These are phyloP conservation scores for Cladosporium sp. DNA, from an alignment of 2,329 filamentous ascomycete genomes.

Conservation along the genomic window DNA sequence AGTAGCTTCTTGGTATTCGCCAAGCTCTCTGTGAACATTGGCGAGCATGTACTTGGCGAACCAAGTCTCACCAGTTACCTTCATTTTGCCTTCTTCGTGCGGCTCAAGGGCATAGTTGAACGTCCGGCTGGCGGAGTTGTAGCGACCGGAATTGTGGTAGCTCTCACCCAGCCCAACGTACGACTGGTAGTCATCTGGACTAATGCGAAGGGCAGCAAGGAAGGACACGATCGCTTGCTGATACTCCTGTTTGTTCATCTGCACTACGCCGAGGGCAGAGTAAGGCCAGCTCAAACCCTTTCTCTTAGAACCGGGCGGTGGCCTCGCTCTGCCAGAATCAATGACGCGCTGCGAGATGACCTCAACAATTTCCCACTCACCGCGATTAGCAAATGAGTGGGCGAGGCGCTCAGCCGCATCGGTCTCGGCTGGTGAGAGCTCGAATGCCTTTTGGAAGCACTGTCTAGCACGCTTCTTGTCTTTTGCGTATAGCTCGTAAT, in stretches of 20 bases:
- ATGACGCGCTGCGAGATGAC: conserved; percentile 87
- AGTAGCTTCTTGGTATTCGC: conserved; percentile 84
- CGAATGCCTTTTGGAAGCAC: conserved; percentile 95
- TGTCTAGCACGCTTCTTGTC: conserved; percentile 85
- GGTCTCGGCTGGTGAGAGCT: conserved; percentile 84
- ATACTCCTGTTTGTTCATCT: conserved; percentile 92
- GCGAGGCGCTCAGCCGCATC: conserved; percentile 85
- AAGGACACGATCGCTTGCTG: conserved; percentile 87
- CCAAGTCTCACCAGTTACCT: conserved; percentile 73
- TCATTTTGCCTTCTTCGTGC: conserved; percentile 60
- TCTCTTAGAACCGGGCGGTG: conserved; percentile 87
- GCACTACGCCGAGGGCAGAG: conserved; percentile 87
- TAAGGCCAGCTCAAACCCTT: conserved; percentile 96
- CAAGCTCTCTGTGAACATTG: conserved; percentile 89
- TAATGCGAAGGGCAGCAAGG: conserved; percentile 81
- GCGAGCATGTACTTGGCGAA: conserved; percentile 96
- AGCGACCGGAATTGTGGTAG: conserved; percentile 90
- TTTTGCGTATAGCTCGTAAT: conserved; percentile 86
- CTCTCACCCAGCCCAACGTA: conserved; percentile 98
- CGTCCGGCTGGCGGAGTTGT: conserved; percentile 90
- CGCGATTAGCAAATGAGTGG: conserved; percentile 79
- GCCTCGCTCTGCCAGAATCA: conserved; percentile 89
- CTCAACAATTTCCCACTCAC: conserved; percentile 96
- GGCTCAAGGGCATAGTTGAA: conserved; percentile 82
- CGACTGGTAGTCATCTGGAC: conserved; percentile 86